Evolutionary conservation across 352 stramenopile genomes (phyloP).

Genomic region (Heterotrichella gracilis): DNA sequence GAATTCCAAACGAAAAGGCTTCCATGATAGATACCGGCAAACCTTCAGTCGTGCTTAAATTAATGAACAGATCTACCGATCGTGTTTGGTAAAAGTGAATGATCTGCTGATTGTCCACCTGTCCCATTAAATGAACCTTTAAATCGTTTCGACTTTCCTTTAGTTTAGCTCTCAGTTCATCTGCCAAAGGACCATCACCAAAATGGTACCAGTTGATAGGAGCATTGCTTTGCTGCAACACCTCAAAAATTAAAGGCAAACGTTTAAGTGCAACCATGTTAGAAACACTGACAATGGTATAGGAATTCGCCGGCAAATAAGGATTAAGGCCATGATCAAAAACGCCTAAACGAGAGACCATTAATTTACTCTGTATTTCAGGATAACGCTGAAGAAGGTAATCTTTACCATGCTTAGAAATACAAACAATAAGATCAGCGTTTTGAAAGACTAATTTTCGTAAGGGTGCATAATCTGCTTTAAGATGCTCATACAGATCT

Average conservation of each 20-base stretch:
- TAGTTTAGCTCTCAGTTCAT: background rate
- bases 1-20: background rate
- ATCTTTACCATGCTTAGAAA: background rate
- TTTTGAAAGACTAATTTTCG: background rate
- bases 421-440: background rate
- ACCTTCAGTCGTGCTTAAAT: background rate
- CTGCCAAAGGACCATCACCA: background rate
- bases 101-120: background rate
- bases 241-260: background rate
- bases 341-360: background rate
- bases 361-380: background rate
- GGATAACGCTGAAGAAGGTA: background rate
- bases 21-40: background rate
- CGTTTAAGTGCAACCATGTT: background rate
- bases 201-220: background rate
- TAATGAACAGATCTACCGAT: background rate
- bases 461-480: background rate
- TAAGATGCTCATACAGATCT: background rate
- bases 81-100: background rate
- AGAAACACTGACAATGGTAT: background rate
- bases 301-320: background rate
- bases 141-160: background rate
- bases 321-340: background rate
- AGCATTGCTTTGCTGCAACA: background rate
- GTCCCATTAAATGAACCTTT: background rate